A percentile compares a stretch with the other conserved stretches of the same genome.
Conservation (phyloP, 805 yeast genomes). For the Hyphopichia homilentoma region DNA sequence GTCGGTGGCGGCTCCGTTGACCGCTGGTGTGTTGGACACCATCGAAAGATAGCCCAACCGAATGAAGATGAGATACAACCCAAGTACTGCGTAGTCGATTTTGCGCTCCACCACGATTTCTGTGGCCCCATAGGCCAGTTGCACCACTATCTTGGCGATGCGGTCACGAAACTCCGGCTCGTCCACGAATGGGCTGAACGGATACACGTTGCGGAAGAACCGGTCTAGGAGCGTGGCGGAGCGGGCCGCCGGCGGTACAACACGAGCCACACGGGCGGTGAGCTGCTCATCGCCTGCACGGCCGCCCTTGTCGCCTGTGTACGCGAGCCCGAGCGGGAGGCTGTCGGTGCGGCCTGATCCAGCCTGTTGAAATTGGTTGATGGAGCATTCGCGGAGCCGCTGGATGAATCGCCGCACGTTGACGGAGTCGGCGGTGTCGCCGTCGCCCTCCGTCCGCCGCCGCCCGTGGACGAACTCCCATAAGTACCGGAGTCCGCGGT, state of each 20-base stretch:
- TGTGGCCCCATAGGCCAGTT: conserved; percentile 2
- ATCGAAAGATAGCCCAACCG: conserved; percentile 13
- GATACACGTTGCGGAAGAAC: conserved; percentile 11
- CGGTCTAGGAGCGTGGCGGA: no score
- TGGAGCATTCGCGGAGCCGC: no score
- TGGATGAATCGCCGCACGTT: no score
- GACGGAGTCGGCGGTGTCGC: no score
- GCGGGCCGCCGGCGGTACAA: no score
- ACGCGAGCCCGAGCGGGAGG: no score
- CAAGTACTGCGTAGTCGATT: conserved; percentile 9
- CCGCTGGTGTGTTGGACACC: conserved; percentile 8
- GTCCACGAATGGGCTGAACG: conserved; percentile 13
- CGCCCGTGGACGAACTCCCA: conserved; percentile 9
- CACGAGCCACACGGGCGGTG: no score
- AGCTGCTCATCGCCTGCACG: no score
- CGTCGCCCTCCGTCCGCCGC: no score
- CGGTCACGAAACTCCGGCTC: conserved; percentile 12
- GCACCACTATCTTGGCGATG: conserved; percentile 9
- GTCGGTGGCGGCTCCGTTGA: neutral
- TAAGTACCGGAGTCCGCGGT: conserved; percentile 14
- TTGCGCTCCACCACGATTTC: conserved; percentile 1
- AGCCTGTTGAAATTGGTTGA: no score
- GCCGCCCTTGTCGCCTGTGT: no score
- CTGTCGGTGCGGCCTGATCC: no score
- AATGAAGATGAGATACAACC: conserved; percentile 11